These are phyloP conservation scores for Trifolium repens DNA, from an alignment of 306 rosid genomes.

Conservation along the genomic window DNA sequence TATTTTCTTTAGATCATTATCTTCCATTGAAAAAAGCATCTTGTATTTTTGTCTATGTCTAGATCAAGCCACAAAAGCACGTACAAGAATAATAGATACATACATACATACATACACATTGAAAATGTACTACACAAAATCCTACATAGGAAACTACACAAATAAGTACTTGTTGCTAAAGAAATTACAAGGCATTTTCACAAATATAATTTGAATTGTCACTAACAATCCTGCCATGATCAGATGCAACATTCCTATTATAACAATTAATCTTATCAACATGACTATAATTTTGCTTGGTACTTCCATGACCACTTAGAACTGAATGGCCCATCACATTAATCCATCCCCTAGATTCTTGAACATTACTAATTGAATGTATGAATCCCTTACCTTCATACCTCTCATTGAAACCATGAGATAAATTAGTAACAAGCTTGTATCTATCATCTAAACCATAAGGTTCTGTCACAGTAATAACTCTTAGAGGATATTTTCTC, in stretches of 20 bases:
- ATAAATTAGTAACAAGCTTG: slow-evolving; percentile 53
- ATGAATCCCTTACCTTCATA: slow-evolving; percentile 11
- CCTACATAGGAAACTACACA: slow-evolving; percentile 36
- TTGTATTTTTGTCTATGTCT: not conserved
- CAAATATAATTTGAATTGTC: slow-evolving; percentile 53
- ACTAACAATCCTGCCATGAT: slow-evolving; percentile 47
- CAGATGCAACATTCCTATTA: slow-evolving; percentile 44
- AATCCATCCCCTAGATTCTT: slow-evolving; percentile 79
- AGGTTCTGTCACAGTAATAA: slow-evolving; percentile 47
- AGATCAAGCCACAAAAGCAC: not conserved
- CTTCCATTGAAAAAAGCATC: not conserved
- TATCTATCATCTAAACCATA: slow-evolving; percentile 43
- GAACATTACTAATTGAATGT: slow-evolving; percentile 46
- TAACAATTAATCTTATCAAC: slow-evolving; percentile 51
- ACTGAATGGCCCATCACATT: slow-evolving; percentile 75
- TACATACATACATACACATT: slow-evolving; percentile 24
- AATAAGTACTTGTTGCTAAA: not conserved
- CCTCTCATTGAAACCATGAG: slow-evolving; percentile 58
- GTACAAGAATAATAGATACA: not conserved
- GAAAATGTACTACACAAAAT: slow-evolving; percentile 28
- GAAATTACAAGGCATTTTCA: slow-evolving; percentile 39
- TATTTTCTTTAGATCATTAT: not conserved
- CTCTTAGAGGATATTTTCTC: slow-evolving; percentile 57
- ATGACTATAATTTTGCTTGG: slow-evolving; percentile 54
- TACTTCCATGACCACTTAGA: slow-evolving; percentile 58